Evolutionary conservation across 2,329 filamentous ascomycete genomes (phyloP), one percentile per base, ranked within the genome.

Genomic region (Ambrosiella beaveri): DNA sequence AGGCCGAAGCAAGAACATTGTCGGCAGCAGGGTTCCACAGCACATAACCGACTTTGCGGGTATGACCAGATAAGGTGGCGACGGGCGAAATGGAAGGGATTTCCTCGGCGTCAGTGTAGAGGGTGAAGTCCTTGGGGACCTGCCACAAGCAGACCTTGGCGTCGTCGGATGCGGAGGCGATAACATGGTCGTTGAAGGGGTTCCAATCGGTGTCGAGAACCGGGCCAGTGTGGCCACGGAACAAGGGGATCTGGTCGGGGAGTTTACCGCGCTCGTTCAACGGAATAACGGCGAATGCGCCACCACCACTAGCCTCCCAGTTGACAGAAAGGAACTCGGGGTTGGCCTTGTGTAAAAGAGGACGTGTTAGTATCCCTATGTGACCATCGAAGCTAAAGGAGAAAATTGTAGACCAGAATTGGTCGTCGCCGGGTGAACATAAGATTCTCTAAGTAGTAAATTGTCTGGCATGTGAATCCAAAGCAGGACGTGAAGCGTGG

Each of bases 141-240:
- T 90, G 80, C 91, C 93, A 98, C 67, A 98, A 78, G 68, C 95
- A 95, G 65, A 97, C 85, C 78, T 95, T 97, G 70, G 86, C 91
- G 72, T 98, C 93, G 68, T 98, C 93, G 56, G 91, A 95, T 60
- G 86, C 90, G 54, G 93, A 98, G 15, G 91, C 88, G 67, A 98
- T 83, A 65, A 98, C 73, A 61, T 81, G 84, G 70, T 98, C 91
- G 73, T 98, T 89, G 75, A 97, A 97, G 19, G 93, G 93, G 70
- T 89, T 91, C 91, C 91, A 98, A 75, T 98, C 93, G 64, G 91
- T 97, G 71, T 98, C 93, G 68, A 98, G 80, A 56, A 98, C 93
- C 61, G 91, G 84, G 54, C 89, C 89, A 49, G 93, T 98, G 72
- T 98, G 93, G 61, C 93, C 93, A 65, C 93, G 85, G 72, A 97